Evolutionary conservation across 371 early-diverging fungal species (phyloP).

Genomic region (Blakeslea trispora): DNA sequence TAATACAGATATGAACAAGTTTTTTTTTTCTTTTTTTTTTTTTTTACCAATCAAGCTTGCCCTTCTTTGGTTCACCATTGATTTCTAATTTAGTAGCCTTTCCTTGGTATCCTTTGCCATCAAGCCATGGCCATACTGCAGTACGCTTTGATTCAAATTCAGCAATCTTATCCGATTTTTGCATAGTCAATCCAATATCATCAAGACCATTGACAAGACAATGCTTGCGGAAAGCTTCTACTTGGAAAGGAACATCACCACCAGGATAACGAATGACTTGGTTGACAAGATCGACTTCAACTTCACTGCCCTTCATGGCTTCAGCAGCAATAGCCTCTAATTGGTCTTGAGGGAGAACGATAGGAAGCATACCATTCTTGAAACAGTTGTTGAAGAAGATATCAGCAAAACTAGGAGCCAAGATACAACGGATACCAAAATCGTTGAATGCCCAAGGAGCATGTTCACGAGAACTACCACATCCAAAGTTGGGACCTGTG

Average conservation of each 20-base stretch:
- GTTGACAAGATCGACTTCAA: conserved; percentile 60
- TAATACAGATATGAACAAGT: not conserved
- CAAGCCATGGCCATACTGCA: conserved; percentile 63
- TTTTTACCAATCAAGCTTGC: conserved; percentile 53
- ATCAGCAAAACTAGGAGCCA: conserved; percentile 71
- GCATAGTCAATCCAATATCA: conserved; percentile 72
- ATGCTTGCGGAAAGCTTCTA: conserved; percentile 61
- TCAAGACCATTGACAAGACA: conserved; percentile 70
- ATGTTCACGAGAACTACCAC: conserved; percentile 73
- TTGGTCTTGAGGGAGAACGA: conserved; percentile 42
- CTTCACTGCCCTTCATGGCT: conserved; percentile 43
- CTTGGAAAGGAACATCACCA: conserved; percentile 52
- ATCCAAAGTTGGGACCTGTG: conserved; percentile 72
- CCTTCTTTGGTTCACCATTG: conserved; percentile 30
- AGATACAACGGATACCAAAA: conserved; percentile 71
- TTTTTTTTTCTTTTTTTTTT: conserved; percentile 19
- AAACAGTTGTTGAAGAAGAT: conserved; percentile 75
- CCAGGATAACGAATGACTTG: conserved; percentile 47
- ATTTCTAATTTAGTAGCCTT: conserved; percentile 36
- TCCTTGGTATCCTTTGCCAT: conserved; percentile 55
- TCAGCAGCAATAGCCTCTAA: conserved; percentile 47
- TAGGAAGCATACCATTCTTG: conserved; percentile 74
- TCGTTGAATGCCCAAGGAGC: conserved; percentile 77
- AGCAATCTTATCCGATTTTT: conserved; percentile 56
- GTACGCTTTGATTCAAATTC: conserved; percentile 58